Conservation (phyloP, 345 rosid genomes). For the Ceriops tagal region DNA sequence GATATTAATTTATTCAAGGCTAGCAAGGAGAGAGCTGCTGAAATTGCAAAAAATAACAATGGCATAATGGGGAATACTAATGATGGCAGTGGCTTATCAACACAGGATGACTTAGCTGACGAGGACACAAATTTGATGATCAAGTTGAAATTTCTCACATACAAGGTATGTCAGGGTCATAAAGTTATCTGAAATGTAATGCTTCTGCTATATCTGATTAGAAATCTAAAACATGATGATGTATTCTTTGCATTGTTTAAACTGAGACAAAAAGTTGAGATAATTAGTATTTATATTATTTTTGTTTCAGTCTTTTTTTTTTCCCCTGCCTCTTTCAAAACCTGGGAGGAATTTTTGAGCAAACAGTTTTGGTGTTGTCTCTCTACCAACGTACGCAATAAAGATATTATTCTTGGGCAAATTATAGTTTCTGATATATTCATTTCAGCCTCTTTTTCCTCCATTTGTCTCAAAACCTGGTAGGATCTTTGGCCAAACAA, state of each 20-base stretch:
- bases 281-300: too few relatives aligned
- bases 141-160: slow-evolving; percentile 86
- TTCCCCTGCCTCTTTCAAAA: too few relatives aligned
- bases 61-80: slow-evolving; percentile 33
- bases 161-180: slow-evolving; percentile 52
- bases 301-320: too few relatives aligned
- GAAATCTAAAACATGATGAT: neutral
- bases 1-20: slow-evolving; percentile 86
- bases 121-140: slow-evolving; percentile 91
- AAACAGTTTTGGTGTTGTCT: too few relatives aligned
- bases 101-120: slow-evolving; percentile 61
- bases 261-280: neutral
- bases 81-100: slow-evolving; percentile 34
- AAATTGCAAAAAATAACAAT: slow-evolving; percentile 38
- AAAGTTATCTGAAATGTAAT: neutral
- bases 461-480: too few relatives aligned
- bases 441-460: too few relatives aligned
- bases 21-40: slow-evolving; percentile 55
- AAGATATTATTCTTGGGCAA: too few relatives aligned
- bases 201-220: neutral
- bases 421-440: too few relatives aligned
- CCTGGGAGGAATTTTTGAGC: too few relatives aligned
- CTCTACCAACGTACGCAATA: too few relatives aligned
- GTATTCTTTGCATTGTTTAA: neutral
- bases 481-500: too few relatives aligned